Evolutionary conservation across 257 asterid species (phyloP).

Genomic region (Solanum virginianum): DNA sequence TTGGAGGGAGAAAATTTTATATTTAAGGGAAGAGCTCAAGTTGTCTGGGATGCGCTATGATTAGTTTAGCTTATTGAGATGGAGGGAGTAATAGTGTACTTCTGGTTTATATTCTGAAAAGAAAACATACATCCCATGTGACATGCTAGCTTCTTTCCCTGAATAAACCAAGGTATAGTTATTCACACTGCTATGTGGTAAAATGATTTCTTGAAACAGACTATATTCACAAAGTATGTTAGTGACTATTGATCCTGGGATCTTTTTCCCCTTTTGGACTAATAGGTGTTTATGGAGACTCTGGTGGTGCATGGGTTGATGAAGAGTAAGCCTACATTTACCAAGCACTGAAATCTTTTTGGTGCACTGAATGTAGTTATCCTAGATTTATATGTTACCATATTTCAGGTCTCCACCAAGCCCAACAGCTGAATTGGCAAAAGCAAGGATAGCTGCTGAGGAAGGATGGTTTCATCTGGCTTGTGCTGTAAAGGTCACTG

Average conservation of each 20-base stretch:
- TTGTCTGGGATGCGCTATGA: background rate
- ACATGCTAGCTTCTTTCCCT: background rate
- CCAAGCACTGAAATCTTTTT: background rate
- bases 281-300: conserved; percentile 81
- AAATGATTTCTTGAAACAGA: background rate
- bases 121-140: background rate
- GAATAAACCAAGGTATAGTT: background rate
- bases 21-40: background rate
- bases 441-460: conserved; percentile 67
- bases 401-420: conserved; percentile 46
- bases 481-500: conserved; percentile 33
- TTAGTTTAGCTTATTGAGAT: background rate
- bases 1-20: background rate
- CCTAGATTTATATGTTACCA: conserved; percentile 2
- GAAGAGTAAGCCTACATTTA: conserved; percentile 52
- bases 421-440: conserved; percentile 33
- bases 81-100: background rate
- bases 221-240: background rate
- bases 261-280: conserved; percentile 3
- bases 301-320: conserved; percentile 77
- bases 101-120: background rate
- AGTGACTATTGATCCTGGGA: background rate
- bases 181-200: background rate
- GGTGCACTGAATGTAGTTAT: conserved; percentile 2
- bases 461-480: conserved; percentile 66